A percentile compares a stretch with the other conserved stretches of the same genome.
Conservation (phyloP, 495 filamentous ascomycete species). For the Aeminium ludgeri region DNA sequence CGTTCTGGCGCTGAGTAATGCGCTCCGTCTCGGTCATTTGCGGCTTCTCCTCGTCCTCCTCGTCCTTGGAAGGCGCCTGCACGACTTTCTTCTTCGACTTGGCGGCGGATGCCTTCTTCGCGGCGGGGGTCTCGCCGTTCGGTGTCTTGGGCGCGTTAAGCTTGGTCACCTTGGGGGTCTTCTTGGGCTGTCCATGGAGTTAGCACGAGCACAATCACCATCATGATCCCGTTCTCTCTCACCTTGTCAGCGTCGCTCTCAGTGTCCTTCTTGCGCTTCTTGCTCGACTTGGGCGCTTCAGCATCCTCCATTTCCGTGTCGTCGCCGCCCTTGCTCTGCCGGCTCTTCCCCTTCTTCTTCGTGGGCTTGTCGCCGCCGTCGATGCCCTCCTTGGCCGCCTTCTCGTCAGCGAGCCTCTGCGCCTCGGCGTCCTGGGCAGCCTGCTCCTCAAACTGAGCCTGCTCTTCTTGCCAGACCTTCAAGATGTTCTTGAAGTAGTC, state of each 20-base stretch:
- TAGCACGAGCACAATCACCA: not conserved
- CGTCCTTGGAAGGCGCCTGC: constrained; percentile 25
- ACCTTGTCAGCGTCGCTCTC: constrained; percentile 57
- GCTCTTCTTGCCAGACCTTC: constrained; percentile 37
- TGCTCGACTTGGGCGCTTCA: constrained; percentile 37
- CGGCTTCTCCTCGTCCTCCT: constrained; percentile 37
- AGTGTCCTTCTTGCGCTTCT: constrained; percentile 54
- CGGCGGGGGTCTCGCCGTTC: constrained; percentile 27
- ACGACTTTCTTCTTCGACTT: constrained; percentile 34
- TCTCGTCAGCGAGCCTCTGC: constrained; percentile 26
- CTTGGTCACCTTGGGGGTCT: constrained; percentile 50
- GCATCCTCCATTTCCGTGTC: constrained; percentile 68
- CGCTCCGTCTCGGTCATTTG: constrained; percentile 43
- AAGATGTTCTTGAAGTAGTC: constrained; percentile 63
- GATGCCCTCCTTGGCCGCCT: constrained; percentile 32
- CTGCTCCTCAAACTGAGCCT: constrained; percentile 46
- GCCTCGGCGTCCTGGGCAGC: constrained; percentile 41
- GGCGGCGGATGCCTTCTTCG: constrained; percentile 31
- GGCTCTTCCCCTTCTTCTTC: constrained; percentile 33
- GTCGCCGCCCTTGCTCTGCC: constrained; percentile 45
- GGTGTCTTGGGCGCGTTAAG: constrained; percentile 43
- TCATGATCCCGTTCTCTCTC: constrained; percentile 8
- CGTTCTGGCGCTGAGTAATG: constrained; percentile 40
- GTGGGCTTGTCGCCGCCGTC: constrained; percentile 13
- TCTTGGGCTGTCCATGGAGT: constrained; percentile 27